A percentile compares a stretch with the other conserved stretches of the same genome.
Conservation (phyloP, 331 rosid species). For the Arachis monticola region DNA sequence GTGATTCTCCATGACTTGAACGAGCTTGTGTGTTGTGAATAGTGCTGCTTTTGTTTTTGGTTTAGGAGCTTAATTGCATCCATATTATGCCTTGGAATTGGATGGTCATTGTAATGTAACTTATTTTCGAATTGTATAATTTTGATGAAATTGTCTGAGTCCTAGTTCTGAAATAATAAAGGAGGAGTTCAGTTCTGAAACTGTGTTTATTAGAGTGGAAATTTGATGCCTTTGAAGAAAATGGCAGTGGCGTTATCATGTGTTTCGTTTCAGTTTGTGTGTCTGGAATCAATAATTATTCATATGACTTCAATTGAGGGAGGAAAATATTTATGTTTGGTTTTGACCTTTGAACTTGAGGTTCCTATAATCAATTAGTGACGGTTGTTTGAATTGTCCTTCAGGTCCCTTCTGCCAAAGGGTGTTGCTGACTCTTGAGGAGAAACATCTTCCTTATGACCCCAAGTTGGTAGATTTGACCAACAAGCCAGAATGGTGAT, state of each 20-base stretch:
- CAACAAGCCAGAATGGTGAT: slow-evolving; percentile 91
- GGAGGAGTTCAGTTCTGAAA: not conserved
- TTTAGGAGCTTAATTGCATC: not conserved
- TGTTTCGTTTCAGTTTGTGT: slow-evolving; percentile 19
- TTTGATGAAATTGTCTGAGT: not conserved
- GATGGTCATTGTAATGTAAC: not conserved
- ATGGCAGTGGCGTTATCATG: not conserved
- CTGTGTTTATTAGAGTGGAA: not conserved
- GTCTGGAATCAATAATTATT: slow-evolving; percentile 1
- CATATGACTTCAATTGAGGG: not conserved
- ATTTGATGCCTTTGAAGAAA: not conserved
- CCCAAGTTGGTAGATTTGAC: slow-evolving; percentile 74
- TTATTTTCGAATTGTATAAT: not conserved
- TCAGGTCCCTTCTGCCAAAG: slow-evolving; percentile 94
- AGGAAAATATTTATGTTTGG: not conserved
- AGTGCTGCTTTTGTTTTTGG: not conserved
- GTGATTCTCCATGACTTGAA: not conserved
- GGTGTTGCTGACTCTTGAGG: slow-evolving; percentile 87
- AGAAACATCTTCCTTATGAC: slow-evolving; percentile 84
- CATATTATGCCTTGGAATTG: not conserved
- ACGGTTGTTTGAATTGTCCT: slow-evolving; percentile 25
- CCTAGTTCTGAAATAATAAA: not conserved
- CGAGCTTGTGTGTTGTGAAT: not conserved
- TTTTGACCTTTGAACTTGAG: slow-evolving; percentile 28
- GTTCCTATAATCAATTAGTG: slow-evolving; percentile 15